phyloP scores from a whole-genome alignment of 495 filamentous ascomycete species.

The Clavariopsis aquatica region DNA sequence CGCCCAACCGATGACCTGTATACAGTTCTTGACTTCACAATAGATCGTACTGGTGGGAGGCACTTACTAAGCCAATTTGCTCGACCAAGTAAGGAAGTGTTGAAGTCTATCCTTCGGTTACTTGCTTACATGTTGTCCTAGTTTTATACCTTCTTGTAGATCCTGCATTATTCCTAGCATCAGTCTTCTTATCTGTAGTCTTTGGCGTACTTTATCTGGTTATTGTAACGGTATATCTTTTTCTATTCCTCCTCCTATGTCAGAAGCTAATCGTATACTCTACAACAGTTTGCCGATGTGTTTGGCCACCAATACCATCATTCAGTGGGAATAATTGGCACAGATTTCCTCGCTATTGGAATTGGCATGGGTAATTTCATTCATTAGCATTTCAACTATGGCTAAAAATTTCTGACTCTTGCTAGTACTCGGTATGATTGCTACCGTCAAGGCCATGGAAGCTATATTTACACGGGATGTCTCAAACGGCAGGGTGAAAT shows the following conservation, averaged over 20 bases:
- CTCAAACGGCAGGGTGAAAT: background rate
- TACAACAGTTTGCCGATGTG: background rate
- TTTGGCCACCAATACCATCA: constrained; percentile 9
- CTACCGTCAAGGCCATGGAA: constrained; percentile 12
- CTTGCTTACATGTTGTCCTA: background rate
- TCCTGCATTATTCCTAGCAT: constrained; percentile 12
- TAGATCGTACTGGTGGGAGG: background rate
- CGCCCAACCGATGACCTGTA: background rate
- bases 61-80: background rate
- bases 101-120: background rate
- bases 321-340: constrained; percentile 15
- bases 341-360: constrained; percentile 15
- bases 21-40: constrained; percentile 5
- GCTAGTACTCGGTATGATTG: constrained; percentile 9
- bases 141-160: constrained; percentile 15
- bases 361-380: background rate
- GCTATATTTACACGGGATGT: constrained; percentile 7
- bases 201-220: constrained; percentile 21
- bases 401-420: background rate
- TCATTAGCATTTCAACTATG: background rate
- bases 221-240: constrained; percentile 7
- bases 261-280: background rate
- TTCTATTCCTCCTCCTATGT: background rate
- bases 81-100: background rate
- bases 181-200: constrained; percentile 4